These are phyloP conservation scores for Cladophialophora chaetospira DNA, from an alignment of 2,329 filamentous ascomycete species.

Conservation along the genomic window DNA sequence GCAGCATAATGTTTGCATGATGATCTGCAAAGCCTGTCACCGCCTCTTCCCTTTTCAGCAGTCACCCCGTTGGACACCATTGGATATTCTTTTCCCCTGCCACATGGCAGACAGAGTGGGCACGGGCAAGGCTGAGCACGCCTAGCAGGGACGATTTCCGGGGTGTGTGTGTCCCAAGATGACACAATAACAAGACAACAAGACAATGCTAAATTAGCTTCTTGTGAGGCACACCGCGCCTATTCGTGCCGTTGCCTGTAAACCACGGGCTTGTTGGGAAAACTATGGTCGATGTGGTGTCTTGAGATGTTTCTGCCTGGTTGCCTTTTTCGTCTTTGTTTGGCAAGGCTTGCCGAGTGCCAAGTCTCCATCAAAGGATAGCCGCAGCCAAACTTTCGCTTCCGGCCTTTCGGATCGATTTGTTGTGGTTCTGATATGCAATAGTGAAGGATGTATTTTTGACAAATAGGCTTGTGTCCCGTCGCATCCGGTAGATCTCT, in stretches of 20 bases:
- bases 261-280: not conserved
- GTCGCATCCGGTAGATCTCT: no score
- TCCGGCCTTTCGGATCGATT: not conserved
- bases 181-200: no score
- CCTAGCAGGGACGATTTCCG: no score
- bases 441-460: no score
- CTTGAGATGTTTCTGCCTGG: not conserved
- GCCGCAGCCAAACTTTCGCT: not conserved
- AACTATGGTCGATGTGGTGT: no score
- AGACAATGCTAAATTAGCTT: not conserved
- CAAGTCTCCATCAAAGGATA: not conserved
- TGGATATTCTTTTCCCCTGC: no score
- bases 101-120: no score
- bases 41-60: not conserved
- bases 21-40: not conserved
- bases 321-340: not conserved
- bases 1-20: not conserved
- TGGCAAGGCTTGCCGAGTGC: not conserved
- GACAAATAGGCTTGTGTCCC: no score
- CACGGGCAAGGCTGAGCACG: no score
- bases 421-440: no score
- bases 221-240: not conserved
- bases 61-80: not conserved
- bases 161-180: no score
- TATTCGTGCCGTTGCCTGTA: not conserved